Evolutionary conservation across 495 filamentous ascomycete species (phyloP), one percentile per base, ranked within the genome.

Genomic region (Aspergillus sclerotioniger): DNA sequence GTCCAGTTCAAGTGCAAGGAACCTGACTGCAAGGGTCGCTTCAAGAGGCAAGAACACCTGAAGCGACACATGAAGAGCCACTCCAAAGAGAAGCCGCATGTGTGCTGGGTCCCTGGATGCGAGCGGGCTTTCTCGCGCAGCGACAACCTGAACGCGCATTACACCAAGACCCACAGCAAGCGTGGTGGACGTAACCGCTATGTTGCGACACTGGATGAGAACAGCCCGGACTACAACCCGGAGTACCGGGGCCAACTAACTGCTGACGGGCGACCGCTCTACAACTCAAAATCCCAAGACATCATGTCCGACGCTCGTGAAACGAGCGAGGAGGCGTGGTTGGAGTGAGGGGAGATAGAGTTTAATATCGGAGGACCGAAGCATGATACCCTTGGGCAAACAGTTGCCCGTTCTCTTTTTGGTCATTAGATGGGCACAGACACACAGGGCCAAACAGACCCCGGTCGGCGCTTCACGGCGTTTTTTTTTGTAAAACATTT

Each of bases 11-110:
- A 69, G 58, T 83, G 80, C 72, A 71, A 75, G 33, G 69, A 78
- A 33, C 71, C 71, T 8, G 72, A 70, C 13, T 83, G 77, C 63
- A 78, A 79, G 59, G 76, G 73, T 0, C 71, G 73, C 1, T 85
- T 86, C 64, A 84, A 84, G 68, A 67, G 85, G 46, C 80, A 82
- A 35, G 86, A 89, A 56, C 86, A 89, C 57, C 67, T 87, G 1
- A 87, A 86, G 68, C 75, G 86, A 15, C 87, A 90, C 63, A 79
- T 81, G 64, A 76, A 78, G 58, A 84, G 79, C 39, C 82, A 85
- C 51, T 83, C 81, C 13, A 76, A 77, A 55, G 81, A 83, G 54
- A 81, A 76, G 58, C 82, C 82, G 13, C 74, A 76, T 67, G 68
- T 78, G 2, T 79, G 76, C 56, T 78, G 73, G 75, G 76, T 78